Evolutionary conservation across 1,284 basidiomycete genomes (phyloP).

Genomic region (Cronartium quercuum): DNA sequence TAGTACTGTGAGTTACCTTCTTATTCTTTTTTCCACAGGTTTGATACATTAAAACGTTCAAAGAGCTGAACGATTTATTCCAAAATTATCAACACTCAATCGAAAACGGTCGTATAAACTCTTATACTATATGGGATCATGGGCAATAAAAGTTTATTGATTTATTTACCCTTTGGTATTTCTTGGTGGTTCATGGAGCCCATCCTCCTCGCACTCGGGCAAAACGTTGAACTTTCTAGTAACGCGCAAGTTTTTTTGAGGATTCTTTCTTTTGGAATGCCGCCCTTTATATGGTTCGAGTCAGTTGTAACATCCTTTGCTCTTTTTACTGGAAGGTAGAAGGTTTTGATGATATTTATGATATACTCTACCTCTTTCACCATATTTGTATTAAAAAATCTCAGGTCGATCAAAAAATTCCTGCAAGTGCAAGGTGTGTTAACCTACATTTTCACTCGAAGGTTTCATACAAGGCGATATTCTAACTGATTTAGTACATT

Average conservation of each 20-base stretch:
- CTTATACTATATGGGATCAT: too few relatives aligned
- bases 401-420: conserved; percentile 61
- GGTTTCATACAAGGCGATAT: neutral
- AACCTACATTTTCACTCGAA: neutral
- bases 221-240: conserved; percentile 56
- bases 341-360: neutral
- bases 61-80: neutral
- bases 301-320: conserved; percentile 42
- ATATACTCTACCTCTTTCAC: neutral
- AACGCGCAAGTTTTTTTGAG: conserved; percentile 62
- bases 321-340: neutral
- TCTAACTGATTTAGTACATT: neutral
- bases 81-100: neutral
- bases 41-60: neutral
- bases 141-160: conserved; percentile 40
- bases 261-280: conserved; percentile 60
- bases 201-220: conserved; percentile 60
- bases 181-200: conserved; percentile 61
- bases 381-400: neutral
- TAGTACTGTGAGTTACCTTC: conserved; percentile 53
- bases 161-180: conserved; percentile 60
- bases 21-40: neutral
- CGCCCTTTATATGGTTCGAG: conserved; percentile 68
- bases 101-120: neutral
- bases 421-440: conserved; percentile 65